These are phyloP conservation scores for Phytophthora multivora DNA, from an alignment of 352 stramenopile genomes.

Conservation along the genomic window DNA sequence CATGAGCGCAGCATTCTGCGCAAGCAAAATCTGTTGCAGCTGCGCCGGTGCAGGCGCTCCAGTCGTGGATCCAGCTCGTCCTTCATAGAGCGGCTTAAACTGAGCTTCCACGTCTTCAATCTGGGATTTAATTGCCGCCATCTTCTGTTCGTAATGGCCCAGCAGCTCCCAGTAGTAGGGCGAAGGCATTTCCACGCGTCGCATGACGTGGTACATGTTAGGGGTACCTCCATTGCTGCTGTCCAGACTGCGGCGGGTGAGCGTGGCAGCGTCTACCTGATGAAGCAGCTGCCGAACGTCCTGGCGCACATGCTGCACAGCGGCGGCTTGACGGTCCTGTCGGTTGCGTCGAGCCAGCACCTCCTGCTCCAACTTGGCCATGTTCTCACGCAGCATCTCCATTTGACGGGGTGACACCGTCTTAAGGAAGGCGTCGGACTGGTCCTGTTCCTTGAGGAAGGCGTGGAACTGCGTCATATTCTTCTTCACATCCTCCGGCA, in stretches of 20 bases:
- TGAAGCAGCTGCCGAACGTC: conserved; percentile 77
- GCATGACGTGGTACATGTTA: conserved; percentile 68
- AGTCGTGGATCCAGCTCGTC: conserved; percentile 11
- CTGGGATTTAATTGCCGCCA: conserved; percentile 73
- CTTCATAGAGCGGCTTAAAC: conserved; percentile 58
- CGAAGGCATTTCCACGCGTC: conserved; percentile 78
- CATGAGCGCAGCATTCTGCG: conserved; percentile 82
- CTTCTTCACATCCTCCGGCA: conserved; percentile 75
- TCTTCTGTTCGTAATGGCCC: conserved; percentile 71
- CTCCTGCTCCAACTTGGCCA: conserved; percentile 64
- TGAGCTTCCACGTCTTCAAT: conserved; percentile 77
- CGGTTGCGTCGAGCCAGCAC: conserved; percentile 64
- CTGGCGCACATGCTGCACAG: conserved; percentile 73
- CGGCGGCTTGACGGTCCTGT: conserved; percentile 58
- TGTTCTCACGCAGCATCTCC: conserved; percentile 58
- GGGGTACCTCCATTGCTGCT: conserved; percentile 41
- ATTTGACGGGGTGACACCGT: conserved; percentile 66
- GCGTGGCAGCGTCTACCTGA: conserved; percentile 70
- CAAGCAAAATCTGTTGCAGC: conserved; percentile 75
- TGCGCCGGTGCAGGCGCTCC: conserved; percentile 36
- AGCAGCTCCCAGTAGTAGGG: conserved; percentile 83
- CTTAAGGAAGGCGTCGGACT: conserved; percentile 76
- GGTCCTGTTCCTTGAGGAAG: conserved; percentile 76
- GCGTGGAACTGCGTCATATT: conserved; percentile 80
- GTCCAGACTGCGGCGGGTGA: conserved; percentile 70